phyloP scores from a whole-genome alignment of 768 basidiomycete genomes.

The Neoboletus magnificus region DNA sequence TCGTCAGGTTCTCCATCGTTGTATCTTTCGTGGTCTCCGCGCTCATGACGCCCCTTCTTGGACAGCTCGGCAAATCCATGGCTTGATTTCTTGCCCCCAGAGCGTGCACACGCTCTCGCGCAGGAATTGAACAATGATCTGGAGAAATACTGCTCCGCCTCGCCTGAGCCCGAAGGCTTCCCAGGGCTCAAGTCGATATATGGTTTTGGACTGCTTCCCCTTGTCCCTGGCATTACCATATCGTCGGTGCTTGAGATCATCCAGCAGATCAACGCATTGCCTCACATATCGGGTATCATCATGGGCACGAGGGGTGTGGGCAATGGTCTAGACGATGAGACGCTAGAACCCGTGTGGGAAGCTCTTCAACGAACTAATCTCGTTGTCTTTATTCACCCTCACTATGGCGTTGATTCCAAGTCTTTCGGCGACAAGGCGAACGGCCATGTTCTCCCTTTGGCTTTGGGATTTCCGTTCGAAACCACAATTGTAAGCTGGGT shows the following conservation, averaged over 20 bases:
- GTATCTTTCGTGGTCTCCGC: constrained; percentile 4
- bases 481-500: constrained; percentile 68
- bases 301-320: constrained; percentile 80
- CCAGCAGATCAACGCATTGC: constrained; percentile 57
- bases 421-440: constrained; percentile 77
- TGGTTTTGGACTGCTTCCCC: constrained; percentile 81
- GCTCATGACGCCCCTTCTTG: constrained; percentile 14
- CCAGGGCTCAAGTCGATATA: constrained; percentile 62
- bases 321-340: constrained; percentile 74
- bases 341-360: constrained; percentile 79
- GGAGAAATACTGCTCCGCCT: constrained; percentile 72
- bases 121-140: constrained; percentile 72
- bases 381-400: constrained; percentile 82
- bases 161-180: constrained; percentile 39
- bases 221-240: constrained; percentile 63
- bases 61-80: constrained; percentile 83
- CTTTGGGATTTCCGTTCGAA: constrained; percentile 87
- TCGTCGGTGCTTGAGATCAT: constrained; percentile 60
- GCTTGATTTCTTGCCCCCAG: constrained; percentile 79
- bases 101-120: constrained; percentile 64
- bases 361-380: constrained; percentile 66
- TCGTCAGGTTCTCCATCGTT: constrained; percentile 56
- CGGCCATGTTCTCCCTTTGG: constrained; percentile 84
- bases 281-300: constrained; percentile 74
- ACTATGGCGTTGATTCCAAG: constrained; percentile 75